Evolutionary conservation across 2,329 filamentous ascomycete species (phyloP).

Genomic region (Colletotrichum sp.): DNA sequence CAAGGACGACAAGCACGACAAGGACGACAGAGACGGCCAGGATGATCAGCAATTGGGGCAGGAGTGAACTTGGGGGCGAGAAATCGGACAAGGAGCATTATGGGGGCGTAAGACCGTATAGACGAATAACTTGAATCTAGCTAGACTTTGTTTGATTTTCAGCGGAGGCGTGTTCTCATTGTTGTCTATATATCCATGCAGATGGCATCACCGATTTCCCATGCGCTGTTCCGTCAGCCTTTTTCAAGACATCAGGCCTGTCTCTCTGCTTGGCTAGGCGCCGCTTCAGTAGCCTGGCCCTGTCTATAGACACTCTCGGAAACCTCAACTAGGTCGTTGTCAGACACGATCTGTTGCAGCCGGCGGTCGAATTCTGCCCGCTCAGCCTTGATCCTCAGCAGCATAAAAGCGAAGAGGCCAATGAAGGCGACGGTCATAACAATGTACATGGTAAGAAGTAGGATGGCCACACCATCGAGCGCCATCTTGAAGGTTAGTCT

Average conservation of each 20-base stretch:
- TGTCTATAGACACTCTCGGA: neutral
- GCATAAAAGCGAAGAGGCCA: neutral
- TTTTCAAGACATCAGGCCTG: neutral
- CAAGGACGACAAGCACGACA: too few relatives aligned
- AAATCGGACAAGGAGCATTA: neutral
- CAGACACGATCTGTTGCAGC: neutral
- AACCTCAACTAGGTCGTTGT: neutral
- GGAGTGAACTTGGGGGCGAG: neutral
- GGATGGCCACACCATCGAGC: neutral
- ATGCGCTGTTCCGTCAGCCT: neutral
- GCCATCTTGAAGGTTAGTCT: neutral
- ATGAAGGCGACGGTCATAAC: neutral
- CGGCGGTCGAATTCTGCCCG: neutral
- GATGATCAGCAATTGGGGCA: neutral
- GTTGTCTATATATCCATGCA: neutral
- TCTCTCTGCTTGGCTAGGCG: neutral
- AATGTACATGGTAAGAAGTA: neutral
- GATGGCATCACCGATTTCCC: neutral
- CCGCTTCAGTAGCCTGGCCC: neutral
- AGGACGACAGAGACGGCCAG: too few relatives aligned
- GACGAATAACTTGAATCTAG: neutral
- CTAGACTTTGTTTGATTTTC: neutral
- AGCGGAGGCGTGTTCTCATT: neutral
- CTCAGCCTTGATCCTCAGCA: neutral
- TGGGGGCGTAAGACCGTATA: neutral